Base-by-base conservation (phyloP, 2,329 filamentous ascomycete genomes). In the Alternaria atra region DNA sequence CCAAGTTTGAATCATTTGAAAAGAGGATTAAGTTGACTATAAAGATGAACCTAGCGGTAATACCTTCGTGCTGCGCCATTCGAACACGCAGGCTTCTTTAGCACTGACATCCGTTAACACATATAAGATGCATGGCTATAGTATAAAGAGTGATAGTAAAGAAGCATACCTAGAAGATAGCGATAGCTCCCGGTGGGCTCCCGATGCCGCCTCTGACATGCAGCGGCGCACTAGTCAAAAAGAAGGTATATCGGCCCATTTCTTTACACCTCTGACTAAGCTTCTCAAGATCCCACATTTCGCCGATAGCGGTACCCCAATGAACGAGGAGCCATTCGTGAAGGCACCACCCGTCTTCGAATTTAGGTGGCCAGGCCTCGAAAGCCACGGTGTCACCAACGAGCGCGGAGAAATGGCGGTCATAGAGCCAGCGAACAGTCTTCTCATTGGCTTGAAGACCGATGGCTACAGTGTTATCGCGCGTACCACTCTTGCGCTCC, bases 151-250 rank as follows among this genome's bases (percentile, higher is more conserved):
- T 9, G 10, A 23, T 1, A 1, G 17, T 48, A 17, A 7, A 6
- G 1, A 4, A 35, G 17, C 15, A 35, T 10, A 30, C 13, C 50
- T 65, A 78, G 39, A 78, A 74, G 10, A 77, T 69, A 7, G 74
- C 75, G 54, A 77, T 74, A 25, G 73, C 76, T n/a, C 74, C 74
- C 8, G 76, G 76, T 15, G 76, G 75, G 57, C 73, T 77, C 44
- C 75, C 74, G 60, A 78, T 75, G 1, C 74, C 75, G 29, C 86
- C 84, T 4, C 83, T 83, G 15, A 87, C 81, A 72, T 89, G 88
- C 54, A 88, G 71, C 1, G 88, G 87, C 13, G 81, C 81, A 64
- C 86, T 89, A 0, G 85, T 87, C 9, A 90, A 77, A 76, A 90
- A 83, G 68, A 90, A 90, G 1, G 81, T 85, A 73, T 86, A 90